Evolutionary conservation across 441 rosid species (phyloP).

Genomic region (Euphorbia corollata): DNA sequence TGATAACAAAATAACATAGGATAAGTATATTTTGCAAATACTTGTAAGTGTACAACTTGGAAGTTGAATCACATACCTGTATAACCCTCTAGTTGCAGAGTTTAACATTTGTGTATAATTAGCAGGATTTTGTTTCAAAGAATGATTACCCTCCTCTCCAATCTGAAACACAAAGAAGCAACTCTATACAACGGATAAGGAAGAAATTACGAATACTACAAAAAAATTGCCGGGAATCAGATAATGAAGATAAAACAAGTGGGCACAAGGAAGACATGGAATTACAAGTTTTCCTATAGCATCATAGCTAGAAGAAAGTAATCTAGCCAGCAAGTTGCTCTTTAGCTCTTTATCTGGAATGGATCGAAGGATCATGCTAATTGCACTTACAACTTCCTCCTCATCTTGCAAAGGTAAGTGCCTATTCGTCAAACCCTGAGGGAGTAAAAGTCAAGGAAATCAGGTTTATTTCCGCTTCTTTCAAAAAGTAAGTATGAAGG

Average conservation of each 20-base stretch:
- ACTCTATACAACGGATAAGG: slow-evolving; percentile 13
- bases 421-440: slow-evolving; percentile 73
- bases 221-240: neutral
- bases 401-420: slow-evolving; percentile 79
- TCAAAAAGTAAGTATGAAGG: too few species aligned
- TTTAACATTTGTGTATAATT: slow-evolving; percentile 52
- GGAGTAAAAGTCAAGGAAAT: slow-evolving; percentile 14
- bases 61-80: slow-evolving; percentile 47
- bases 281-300: slow-evolving; percentile 77
- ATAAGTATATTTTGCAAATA: neutral
- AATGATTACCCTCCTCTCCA: slow-evolving; percentile 46
- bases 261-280: slow-evolving; percentile 12
- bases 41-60: slow-evolving; percentile 9
- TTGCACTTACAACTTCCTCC: slow-evolving; percentile 80
- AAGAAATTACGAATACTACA: neutral
- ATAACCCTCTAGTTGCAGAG: slow-evolving; percentile 72
- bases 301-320: slow-evolving; percentile 83
- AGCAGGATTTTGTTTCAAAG: slow-evolving; percentile 67
- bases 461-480: neutral
- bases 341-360: slow-evolving; percentile 65
- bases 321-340: slow-evolving; percentile 62
- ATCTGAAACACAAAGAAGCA: slow-evolving; percentile 43
- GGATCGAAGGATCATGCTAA: slow-evolving; percentile 62
- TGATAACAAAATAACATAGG: neutral
- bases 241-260: neutral